A percentile compares a stretch with the other conserved stretches of the same genome.
Evolutionary conservation across 2,329 filamentous ascomycete genomes (phyloP).

Genomic region (Colletotrichum sp.): DNA sequence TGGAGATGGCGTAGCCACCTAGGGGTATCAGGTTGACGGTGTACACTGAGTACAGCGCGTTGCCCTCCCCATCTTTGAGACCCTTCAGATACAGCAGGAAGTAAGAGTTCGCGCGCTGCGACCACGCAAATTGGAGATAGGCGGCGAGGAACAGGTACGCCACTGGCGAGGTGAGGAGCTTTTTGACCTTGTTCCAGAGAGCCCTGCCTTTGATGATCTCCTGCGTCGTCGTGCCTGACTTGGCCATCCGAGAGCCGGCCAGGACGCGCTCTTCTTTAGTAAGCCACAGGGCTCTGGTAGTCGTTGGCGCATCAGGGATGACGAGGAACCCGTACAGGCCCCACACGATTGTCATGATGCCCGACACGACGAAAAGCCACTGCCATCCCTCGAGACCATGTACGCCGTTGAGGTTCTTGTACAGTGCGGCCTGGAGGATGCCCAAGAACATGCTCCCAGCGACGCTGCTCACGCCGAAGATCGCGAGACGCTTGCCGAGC

Average conservation of each 20-base stretch:
- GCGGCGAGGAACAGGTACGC: constrained; percentile 29
- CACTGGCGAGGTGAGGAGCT: constrained; percentile 26
- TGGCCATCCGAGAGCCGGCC: constrained; percentile 23
- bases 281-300: constrained; percentile 34
- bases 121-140: constrained; percentile 31
- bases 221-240: constrained; percentile 23
- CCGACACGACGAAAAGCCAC: constrained; percentile 65
- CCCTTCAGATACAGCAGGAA: constrained; percentile 29
- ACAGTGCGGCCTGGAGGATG: constrained; percentile 59
- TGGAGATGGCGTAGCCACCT: constrained; percentile 28
- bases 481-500: constrained; percentile 55
- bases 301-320: constrained; percentile 29
- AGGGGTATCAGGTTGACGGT: constrained; percentile 33
- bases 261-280: constrained; percentile 38
- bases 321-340: constrained; percentile 57
- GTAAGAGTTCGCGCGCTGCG: constrained; percentile 32
- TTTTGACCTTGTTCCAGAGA: constrained; percentile 26
- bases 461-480: constrained; percentile 54
- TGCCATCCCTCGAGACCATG: constrained; percentile 56
- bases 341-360: constrained; percentile 60
- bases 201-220: constrained; percentile 27
- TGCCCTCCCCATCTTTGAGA: constrained; percentile 16
- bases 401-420: constrained; percentile 54
- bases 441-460: constrained; percentile 62
- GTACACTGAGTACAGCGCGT: constrained; percentile 26